Percentiles rank a stretch among this genome's conserved stretches.
These are phyloP conservation scores for Colletotrichum acutatum DNA, from an alignment of 2,329 filamentous ascomycete species.

Conservation along the genomic window DNA sequence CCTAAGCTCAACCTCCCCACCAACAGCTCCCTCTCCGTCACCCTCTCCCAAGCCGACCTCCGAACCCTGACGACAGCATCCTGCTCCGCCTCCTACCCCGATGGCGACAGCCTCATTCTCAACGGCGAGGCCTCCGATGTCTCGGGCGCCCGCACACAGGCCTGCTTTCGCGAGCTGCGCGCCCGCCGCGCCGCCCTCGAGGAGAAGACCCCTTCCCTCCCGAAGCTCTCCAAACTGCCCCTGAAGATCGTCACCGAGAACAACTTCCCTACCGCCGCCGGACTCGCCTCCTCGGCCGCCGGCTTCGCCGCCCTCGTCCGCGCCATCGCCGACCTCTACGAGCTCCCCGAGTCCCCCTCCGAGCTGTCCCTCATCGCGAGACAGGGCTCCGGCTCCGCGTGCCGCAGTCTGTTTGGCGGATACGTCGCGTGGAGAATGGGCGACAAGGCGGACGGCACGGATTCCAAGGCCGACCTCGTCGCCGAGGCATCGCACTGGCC, in stretches of 20 bases:
- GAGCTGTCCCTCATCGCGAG: constrained; percentile 90
- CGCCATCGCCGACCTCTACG: constrained; percentile 91
- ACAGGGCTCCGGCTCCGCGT: constrained; percentile 95
- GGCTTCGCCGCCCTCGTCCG: constrained; percentile 79
- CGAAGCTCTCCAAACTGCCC: constrained; percentile 80
- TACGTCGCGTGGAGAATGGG: constrained; percentile 97
- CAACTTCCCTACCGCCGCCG: constrained; percentile 98
- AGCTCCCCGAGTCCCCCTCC: constrained; percentile 81
- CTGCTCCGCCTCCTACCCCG: constrained; percentile 78
- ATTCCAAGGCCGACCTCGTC: constrained; percentile 89
- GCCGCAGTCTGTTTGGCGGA: constrained; percentile 91
- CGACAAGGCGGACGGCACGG: constrained; percentile 78
- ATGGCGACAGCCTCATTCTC: constrained; percentile 79
- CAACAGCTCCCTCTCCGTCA: constrained; percentile 97
- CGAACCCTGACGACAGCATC: constrained; percentile 96
- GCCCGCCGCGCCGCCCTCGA: constrained; percentile 82
- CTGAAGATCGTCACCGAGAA: constrained; percentile 94
- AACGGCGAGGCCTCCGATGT: constrained; percentile 88
- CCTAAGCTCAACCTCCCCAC: constrained; percentile 94
- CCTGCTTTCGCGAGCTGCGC: constrained; percentile 90
- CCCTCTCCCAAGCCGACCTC: constrained; percentile 91
- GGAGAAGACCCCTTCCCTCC: constrained; percentile 75
- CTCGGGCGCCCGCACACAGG: constrained; percentile 88
- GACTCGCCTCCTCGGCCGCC: constrained; percentile 79
- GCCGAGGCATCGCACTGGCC: constrained; percentile 94